Evolutionary conservation across 2,329 filamentous ascomycete genomes (phyloP), one percentile per base, ranked within the genome.

Genomic region (Botrytis pseudocinerea): DNA sequence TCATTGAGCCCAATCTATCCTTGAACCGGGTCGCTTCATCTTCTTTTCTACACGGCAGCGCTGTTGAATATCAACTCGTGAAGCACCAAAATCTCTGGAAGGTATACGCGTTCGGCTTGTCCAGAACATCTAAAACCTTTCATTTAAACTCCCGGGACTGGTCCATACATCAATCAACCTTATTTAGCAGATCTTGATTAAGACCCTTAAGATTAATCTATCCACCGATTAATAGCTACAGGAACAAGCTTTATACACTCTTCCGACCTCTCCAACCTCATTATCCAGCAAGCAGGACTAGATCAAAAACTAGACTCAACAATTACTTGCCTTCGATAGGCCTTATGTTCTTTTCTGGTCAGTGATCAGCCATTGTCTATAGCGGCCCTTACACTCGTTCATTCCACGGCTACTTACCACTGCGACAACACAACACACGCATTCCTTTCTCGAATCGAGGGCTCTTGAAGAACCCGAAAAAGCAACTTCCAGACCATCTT

Each of bases 331-430:
- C 77, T 76, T 77, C 74, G 75, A 77, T 76, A 76, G 77, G 75
- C 72, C 70, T 68, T 78, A 77, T 78, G 76, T 79, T 75, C 76
- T 73, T 74, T 71, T 76, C 75, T 77, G 76, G 76, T 79, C 77
- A 75, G 75, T 78, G 77, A 80, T 77, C 76, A 77, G 71, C 65
- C 70, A 71, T 76, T 77, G 70, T 76, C 73, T 72, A 74, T 74
- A 66, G 75, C 73, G 75, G 77, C 77, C 77, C 66, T 75, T 72
- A 79, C 78, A 77, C 74, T 80, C 79, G 78, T 80, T 80, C 77
- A 79, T 76, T 65, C 63, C 76, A 78, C 73, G 77, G 77, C 77
- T 77, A 76, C 73, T 75, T 72, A 25, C 60, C 35, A 57, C 65
- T 28, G 44, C 38, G 18, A 72, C 54, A 51, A 57, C 20, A 65